Evolutionary conservation across 2,329 filamentous ascomycete species (phyloP).

Genomic region (Biscogniauxia sp.): DNA sequence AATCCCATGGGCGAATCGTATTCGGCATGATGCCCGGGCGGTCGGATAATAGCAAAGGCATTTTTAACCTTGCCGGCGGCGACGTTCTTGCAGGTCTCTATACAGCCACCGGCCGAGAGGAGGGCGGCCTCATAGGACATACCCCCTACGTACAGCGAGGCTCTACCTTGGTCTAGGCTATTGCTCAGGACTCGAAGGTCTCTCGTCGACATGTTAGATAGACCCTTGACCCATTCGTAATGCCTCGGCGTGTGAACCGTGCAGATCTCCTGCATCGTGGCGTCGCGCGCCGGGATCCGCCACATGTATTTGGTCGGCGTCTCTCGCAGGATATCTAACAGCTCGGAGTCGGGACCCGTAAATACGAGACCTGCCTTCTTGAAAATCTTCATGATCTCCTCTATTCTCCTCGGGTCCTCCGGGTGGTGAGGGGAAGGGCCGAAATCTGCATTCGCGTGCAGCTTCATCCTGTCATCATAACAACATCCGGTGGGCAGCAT

Average conservation of each 20-base stretch:
- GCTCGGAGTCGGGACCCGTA: conserved; percentile 53
- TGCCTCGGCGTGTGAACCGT: conserved; percentile 76
- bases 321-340: conserved; percentile 49
- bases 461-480: conserved; percentile 94
- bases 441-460: conserved; percentile 83
- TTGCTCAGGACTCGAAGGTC: conserved; percentile 68
- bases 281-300: conserved; percentile 76
- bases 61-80: conserved; percentile 83
- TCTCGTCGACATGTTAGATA: conserved; percentile 53
- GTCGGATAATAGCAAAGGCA: conserved; percentile 90
- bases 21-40: conserved; percentile 94
- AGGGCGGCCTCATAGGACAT: conserved; percentile 78
- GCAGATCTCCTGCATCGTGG: conserved; percentile 76
- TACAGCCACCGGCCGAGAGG: conserved; percentile 86
- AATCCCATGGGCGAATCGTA: conserved; percentile 85
- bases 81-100: conserved; percentile 93
- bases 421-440: conserved; percentile 78
- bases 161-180: conserved; percentile 60
- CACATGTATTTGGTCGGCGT: conserved; percentile 63
- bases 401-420: conserved; percentile 89
- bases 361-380: conserved; percentile 77
- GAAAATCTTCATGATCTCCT: conserved; percentile 88
- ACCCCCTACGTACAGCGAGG: conserved; percentile 80
- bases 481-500: conserved; percentile 72
- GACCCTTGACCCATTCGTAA: conserved; percentile 69